Base-by-base conservation (phyloP, 352 stramenopile species). In the Pythium monospermum region DNA sequence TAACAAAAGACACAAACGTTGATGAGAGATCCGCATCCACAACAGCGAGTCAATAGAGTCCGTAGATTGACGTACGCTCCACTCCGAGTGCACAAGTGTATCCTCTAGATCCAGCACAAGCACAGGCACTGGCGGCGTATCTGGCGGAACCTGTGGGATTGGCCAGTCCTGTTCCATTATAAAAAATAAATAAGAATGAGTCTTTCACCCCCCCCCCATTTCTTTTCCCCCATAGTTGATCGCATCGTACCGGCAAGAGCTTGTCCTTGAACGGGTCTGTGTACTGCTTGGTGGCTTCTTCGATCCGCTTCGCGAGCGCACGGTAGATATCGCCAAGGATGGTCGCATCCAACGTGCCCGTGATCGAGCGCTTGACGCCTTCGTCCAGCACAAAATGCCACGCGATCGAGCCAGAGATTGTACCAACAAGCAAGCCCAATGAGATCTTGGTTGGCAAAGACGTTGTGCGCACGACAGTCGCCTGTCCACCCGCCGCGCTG, bases 101-200 rank as follows among this genome's bases (percentile, higher is more conserved):
- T 94, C 83, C 69, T 94, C 83, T 1, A 94, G 65, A 12, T 88
- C 83, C n/a, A 94, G 53, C 22, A 94, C 80, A 10, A 94, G 69
- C 61, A 91, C 81, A 0, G 83, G 83, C 18, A 91, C 76, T 8
- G 78, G 83, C 18, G 83, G 83, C 37, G 78, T 91, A 42, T 84
- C 69, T 27, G 82, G 69, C 13, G 80, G 83, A 42, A 94, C 76
- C 52, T 87, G 70, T 25, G 76, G 79, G 32, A 94, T 89, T 26
- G 83, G 83, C 83, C 83, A 94, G 55, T 94, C 82, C 66, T 80
- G 21, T 38, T 18, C 4, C 31, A 40, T 28, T 23, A 19, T 7
- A 18, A 42, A 1, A 43, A n/a, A 40, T 33, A 36, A 40, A 31
- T 11, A 7, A 32, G 28, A 1, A 49, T 26, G 8, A 42, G 16